Evolutionary conservation across 108 stramenopile genomes (phyloP).

Genomic region (Mediolabrus comicus): DNA sequence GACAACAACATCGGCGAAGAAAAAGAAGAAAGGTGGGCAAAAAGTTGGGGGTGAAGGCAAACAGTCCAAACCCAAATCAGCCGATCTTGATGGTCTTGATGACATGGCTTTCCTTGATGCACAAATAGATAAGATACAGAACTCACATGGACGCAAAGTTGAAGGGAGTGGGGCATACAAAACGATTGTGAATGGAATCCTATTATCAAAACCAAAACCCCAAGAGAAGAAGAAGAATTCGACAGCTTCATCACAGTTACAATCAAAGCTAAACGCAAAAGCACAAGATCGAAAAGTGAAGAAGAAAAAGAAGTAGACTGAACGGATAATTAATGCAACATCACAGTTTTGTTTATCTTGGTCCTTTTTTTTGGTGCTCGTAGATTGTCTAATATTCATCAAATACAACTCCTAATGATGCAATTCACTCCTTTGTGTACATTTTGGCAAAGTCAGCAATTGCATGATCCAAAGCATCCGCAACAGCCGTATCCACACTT

Average conservation of each 20-base stretch:
- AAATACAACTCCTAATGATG: background rate
- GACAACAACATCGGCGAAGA: conserved; percentile 15
- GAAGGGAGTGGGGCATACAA: conserved; percentile 60
- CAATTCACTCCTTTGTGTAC: conserved; percentile 48
- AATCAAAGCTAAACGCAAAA: conserved; percentile 62
- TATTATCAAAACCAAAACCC: conserved; percentile 59
- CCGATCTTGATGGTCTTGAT: conserved; percentile 51
- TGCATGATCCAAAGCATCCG: conserved; percentile 72
- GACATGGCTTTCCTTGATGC: conserved; percentile 88
- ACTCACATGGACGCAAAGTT: conserved; percentile 76
- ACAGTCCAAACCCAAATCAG: conserved; percentile 9
- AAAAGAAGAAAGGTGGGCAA: conserved; percentile 52
- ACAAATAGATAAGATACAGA: conserved; percentile 78
- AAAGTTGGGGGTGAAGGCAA: conserved; percentile 44
- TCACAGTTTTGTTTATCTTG: background rate
- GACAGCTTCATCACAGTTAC: conserved; percentile 44
- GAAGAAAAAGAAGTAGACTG: conserved; percentile 52
- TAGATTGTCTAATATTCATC: no score
- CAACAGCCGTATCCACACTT: conserved; percentile 56
- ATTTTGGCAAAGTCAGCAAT: conserved; percentile 73
- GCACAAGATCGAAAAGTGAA: conserved; percentile 68
- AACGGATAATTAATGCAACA: background rate
- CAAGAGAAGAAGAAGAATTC: conserved; percentile 45
- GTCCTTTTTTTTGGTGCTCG: no score
- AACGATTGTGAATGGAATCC: conserved; percentile 78